Base-by-base conservation (phyloP, 1,284 basidiomycete genomes). In the Heliocybe sulcata region DNA sequence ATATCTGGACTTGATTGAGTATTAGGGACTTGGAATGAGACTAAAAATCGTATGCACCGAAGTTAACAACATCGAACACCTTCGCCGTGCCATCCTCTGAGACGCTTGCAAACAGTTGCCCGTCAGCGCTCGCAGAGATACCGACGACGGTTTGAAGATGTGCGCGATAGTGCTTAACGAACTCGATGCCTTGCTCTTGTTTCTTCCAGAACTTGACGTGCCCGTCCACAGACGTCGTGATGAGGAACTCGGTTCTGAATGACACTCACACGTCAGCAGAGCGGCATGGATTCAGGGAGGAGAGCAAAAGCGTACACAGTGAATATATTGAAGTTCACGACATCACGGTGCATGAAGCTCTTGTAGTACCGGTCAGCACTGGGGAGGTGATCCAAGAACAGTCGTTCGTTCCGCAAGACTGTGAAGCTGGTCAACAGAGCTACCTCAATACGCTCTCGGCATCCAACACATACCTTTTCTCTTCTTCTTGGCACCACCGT, bases 151-250 rank as follows among this genome's bases (percentile, higher is more conserved):
- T 83, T 23, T 82, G 79, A 25, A 97, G 76, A 64, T 98, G 95
- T 1, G 97, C 94, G 45, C 96, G 85, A 70, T 93, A 96, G 63
- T 92, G 88, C 72, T 97, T 95, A 58, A 95, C 91, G 64, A 94
- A 95, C 71, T 96, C 92, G 64, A 95, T 91, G 6, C 94, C 93
- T 3, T 77, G 69, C 12, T 94, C 89, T 72, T 97, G 94, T 72
- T 99, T 99, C 77, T 98, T 98, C 97, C 97, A 99, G 26, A 99
- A 76, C 70, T 99, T 99, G 63, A 99, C 74, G 70, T 96, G 92
- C 1, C 97, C 97, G 65, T 99, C 96, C 11, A 94, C 71, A 1
- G 94, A 98, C 1, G 95, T 94, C 1, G 97, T 99, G 56, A 99
- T 81, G 54, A 98, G 67, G 64, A 98, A 99, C 60, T 94, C 86